Evolutionary conservation across 2,329 filamentous ascomycete genomes (phyloP).

Genomic region (Claviceps monticola): DNA sequence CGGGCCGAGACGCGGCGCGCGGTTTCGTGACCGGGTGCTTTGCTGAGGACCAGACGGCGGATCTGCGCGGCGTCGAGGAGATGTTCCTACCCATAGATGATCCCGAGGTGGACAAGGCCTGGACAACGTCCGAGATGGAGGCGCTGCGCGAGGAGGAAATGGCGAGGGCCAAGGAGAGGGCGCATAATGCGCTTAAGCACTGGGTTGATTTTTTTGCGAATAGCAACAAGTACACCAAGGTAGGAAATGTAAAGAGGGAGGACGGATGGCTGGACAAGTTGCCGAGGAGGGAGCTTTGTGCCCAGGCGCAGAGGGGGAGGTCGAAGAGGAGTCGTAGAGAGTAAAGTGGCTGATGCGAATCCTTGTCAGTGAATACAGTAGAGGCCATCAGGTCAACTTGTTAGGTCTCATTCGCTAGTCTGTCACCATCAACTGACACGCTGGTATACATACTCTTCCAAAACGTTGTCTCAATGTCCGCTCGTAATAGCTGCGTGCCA

Average conservation of each 20-base stretch:
- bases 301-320: constrained; percentile 47
- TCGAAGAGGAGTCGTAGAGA: constrained; percentile 29
- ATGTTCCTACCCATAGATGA: constrained; percentile 63
- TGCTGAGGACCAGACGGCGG: constrained; percentile 65
- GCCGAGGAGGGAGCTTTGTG: constrained; percentile 54
- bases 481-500: too few relatives aligned
- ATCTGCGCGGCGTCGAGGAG: constrained; percentile 74
- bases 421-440: too few relatives aligned
- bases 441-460: too few relatives aligned
- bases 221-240: constrained; percentile 66
- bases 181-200: constrained; percentile 54
- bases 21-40: constrained; percentile 93
- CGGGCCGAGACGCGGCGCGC: constrained; percentile 73
- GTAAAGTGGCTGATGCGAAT: neutral
- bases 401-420: too few relatives aligned
- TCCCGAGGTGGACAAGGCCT: constrained; percentile 45
- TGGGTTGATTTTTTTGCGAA: constrained; percentile 77
- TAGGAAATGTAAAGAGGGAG: constrained; percentile 58
- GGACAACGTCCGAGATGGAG: constrained; percentile 38
- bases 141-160: constrained; percentile 47
- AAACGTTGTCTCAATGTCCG: too few relatives aligned
- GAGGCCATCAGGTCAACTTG: too few relatives aligned
- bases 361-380: too few relatives aligned
- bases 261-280: constrained; percentile 47
- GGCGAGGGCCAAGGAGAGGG: constrained; percentile 48